Base-by-base conservation (phyloP, 2,329 filamentous ascomycete genomes). In the Sordariomycetes sp. region DNA sequence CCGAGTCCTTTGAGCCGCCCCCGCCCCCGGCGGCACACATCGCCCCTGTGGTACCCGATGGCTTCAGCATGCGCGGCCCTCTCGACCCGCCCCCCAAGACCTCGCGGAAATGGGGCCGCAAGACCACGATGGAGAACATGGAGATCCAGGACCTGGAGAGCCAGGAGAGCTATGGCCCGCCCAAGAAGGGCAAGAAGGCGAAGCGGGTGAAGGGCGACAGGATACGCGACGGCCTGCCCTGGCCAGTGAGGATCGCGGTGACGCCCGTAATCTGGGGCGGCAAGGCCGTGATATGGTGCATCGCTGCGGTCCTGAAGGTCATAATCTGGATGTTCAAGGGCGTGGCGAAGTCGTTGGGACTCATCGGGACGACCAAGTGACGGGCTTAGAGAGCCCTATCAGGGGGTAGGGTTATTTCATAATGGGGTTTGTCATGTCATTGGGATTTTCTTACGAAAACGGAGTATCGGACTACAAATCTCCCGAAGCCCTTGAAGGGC, bases 141-240 rank as follows among this genome's bases (percentile, higher is more conserved):
- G 83, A 82, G 67, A 70, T 86, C 20, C 52, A 54, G 43, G 83
- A 87, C 62, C 67, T 87, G 5, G 83, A 86, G 69, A 86, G 82
- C 65, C 83, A 86, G 62, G 66, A 69, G 50, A 51, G 37, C 18
- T 58, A 53, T n/a, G 55, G 18, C 22, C 54, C 20, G 57, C 8
- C 59, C 8, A 58, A 37, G 56, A 53, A 43, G 37, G 6, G 14
- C 28, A 58, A 58, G 12, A 66, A 69, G 35, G 24, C 46, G 71
- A 74, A 58, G 48, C 28, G 16, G 25, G 32, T 53, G 28, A 35
- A 14, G 34, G 52, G 12, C 34, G 18, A 35, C 10, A 53, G 5
- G 69, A 72, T 37, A 70, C 74, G 53, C 54, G 76, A 81, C 32
- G 77, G 79, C 66, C 63, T 81, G 64, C 81, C 79, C 1, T 77